These are phyloP conservation scores for Lasiosphaeria miniovina DNA, from an alignment of 495 filamentous ascomycete genomes.

Conservation along the genomic window DNA sequence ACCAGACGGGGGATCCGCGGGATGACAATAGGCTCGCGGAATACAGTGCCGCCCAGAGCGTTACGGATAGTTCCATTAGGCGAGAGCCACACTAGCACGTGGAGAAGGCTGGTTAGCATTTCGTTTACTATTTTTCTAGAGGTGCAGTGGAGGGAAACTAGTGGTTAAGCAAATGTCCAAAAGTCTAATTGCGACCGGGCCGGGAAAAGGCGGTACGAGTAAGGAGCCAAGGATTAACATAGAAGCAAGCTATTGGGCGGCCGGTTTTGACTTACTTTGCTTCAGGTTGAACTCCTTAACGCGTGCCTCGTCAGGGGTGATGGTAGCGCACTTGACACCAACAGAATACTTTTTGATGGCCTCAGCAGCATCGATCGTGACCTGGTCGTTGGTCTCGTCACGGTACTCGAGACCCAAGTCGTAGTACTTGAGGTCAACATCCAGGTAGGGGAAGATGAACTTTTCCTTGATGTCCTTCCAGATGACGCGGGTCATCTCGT, in stretches of 20 bases:
- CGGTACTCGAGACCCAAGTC: conserved; percentile 93
- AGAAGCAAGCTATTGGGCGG: neutral
- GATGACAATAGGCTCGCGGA: conserved; percentile 97
- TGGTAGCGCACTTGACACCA: conserved; percentile 98
- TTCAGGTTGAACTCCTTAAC: conserved; percentile 98
- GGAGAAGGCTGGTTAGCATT: conserved; percentile 14
- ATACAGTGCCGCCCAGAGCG: conserved; percentile 90
- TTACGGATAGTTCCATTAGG: conserved; percentile 99
- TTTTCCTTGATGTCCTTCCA: conserved; percentile 98
- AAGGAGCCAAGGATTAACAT: neutral
- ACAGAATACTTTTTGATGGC: conserved; percentile 98
- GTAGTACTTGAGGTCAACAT: conserved; percentile 98
- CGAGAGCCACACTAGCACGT: conserved; percentile 77
- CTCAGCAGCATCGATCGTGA: conserved; percentile 90
- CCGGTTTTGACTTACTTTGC: conserved; percentile 63
- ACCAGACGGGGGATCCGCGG: conserved; percentile 86
- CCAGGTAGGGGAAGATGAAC: conserved; percentile 92
- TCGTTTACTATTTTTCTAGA: neutral
- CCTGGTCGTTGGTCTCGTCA: conserved; percentile 92
- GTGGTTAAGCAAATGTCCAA: too few species aligned
- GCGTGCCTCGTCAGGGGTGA: conserved; percentile 94
- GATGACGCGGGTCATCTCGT: conserved; percentile 99
- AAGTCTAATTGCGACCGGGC: neutral
- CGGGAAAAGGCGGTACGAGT: neutral
- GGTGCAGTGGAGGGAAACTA: too few species aligned